Conservation (phyloP, 768 basidiomycete species). For the Trametes villosa region DNA sequence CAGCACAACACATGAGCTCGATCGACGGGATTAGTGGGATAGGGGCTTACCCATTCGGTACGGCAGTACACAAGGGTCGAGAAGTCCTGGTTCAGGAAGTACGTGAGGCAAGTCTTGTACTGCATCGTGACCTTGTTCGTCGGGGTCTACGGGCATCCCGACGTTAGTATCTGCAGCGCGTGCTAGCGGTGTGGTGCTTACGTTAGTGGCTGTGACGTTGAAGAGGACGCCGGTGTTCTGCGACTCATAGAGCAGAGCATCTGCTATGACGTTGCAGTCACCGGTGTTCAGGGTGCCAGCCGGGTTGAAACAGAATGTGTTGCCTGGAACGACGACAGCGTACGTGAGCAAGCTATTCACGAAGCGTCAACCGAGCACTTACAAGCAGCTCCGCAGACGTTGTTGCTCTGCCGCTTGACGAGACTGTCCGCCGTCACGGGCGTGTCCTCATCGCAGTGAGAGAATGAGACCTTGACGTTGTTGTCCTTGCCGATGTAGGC, state of each 20-base stretch:
- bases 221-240: slow-evolving; percentile 45
- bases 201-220: slow-evolving; percentile 12
- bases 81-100: slow-evolving; percentile 53
- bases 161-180: neutral
- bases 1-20: slow-evolving; percentile 15
- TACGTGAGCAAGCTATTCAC: neutral
- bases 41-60: slow-evolving; percentile 46
- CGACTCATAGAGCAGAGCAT: slow-evolving; percentile 51
- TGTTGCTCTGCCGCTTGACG: slow-evolving; percentile 33
- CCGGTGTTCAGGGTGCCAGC: slow-evolving; percentile 50
- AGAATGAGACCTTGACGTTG: slow-evolving; percentile 45
- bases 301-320: slow-evolving; percentile 50
- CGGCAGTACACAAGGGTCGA: slow-evolving; percentile 48
- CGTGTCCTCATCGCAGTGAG: slow-evolving; percentile 36
- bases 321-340: slow-evolving; percentile 17
- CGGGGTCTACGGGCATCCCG: slow-evolving; percentile 19
- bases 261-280: slow-evolving; percentile 54
- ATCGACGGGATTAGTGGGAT: neutral
- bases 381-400: slow-evolving; percentile 49
- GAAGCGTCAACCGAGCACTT: slow-evolving; percentile 11
- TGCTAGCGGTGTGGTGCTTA: neutral
- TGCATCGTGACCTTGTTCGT: slow-evolving; percentile 47
- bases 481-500: slow-evolving; percentile 46
- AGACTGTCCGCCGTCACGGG: slow-evolving; percentile 1
- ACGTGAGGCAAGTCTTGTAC: slow-evolving; percentile 48